A percentile compares a stretch with the other conserved stretches of the same genome.
Conservation (phyloP, 257 asterid species). For the Salvia hispanica region DNA sequence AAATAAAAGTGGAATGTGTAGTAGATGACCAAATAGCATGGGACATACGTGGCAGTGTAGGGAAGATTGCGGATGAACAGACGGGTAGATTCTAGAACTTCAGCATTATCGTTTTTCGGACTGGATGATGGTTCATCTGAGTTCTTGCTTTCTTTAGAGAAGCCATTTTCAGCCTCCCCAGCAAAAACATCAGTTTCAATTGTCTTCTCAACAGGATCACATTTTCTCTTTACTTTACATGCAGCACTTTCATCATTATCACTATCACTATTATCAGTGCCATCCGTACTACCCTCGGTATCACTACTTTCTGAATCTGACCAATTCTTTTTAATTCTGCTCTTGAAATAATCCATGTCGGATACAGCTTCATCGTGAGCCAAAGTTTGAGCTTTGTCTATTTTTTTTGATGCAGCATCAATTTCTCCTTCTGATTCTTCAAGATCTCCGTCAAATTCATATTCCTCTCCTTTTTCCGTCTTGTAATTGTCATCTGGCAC, state of each 20-base stretch:
- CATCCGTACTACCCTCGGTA: constrained; percentile 43
- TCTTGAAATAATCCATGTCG: constrained; percentile 77
- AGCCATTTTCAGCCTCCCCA: constrained; percentile 41
- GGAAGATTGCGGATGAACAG: constrained; percentile 87
- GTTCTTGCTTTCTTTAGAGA: constrained; percentile 39
- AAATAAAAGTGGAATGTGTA: constrained; percentile 6
- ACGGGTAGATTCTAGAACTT: constrained; percentile 62
- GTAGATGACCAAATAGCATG: neutral
- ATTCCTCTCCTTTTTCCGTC: constrained; percentile 34
- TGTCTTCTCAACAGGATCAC: constrained; percentile 31
- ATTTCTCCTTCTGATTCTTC: constrained; percentile 42
- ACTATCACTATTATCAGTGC: constrained; percentile 29
- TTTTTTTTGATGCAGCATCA: constrained; percentile 35
- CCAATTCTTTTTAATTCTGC: constrained; percentile 68
- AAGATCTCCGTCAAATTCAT: constrained; percentile 35
- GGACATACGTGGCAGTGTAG: constrained; percentile 73
- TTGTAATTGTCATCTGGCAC: constrained; percentile 34
- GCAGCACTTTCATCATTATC: constrained; percentile 35
- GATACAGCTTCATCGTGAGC: constrained; percentile 54
- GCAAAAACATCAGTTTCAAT: constrained; percentile 40
- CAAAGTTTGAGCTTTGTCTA: constrained; percentile 36
- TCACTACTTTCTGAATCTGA: constrained; percentile 72
- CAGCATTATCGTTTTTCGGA: constrained; percentile 45
- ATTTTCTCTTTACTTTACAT: constrained; percentile 32
- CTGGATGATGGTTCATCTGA: constrained; percentile 44